Evolutionary conservation across 2,329 filamentous ascomycete species (phyloP).

Genomic region (Alternaria triticina): DNA sequence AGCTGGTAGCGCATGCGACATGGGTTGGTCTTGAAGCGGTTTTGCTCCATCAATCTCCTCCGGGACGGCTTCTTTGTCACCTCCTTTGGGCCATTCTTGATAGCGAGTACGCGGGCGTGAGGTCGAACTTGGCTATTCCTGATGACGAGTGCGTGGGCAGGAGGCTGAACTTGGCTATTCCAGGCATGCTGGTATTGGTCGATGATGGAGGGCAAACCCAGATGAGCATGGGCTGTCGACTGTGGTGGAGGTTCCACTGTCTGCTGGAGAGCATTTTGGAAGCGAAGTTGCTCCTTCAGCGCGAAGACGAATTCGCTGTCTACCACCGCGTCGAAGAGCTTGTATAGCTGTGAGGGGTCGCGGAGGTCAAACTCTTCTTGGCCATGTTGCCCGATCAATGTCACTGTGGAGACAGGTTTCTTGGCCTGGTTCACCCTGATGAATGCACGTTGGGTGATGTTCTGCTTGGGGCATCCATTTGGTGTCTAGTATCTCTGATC

Average conservation of each 20-base stretch:
- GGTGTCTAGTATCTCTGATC: background rate
- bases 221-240: background rate
- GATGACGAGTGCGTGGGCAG: background rate
- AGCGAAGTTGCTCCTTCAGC: background rate
- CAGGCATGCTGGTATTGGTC: background rate
- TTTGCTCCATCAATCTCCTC: background rate
- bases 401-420: background rate
- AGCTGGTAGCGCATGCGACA: background rate
- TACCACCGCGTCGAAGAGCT: background rate
- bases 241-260: background rate
- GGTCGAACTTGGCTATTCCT: background rate
- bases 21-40: background rate
- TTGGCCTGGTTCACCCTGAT: background rate
- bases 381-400: background rate
- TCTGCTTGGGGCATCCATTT: background rate
- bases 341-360: background rate
- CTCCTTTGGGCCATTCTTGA: background rate
- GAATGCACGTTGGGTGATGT: background rate
- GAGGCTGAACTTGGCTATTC: background rate
- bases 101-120: background rate
- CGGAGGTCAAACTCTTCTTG: background rate
- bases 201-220: background rate
- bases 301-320: background rate
- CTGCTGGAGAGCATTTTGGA: background rate
- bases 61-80: background rate